These are phyloP conservation scores for Xylaria cubensis DNA, from an alignment of 495 filamentous ascomycete species.

Conservation along the genomic window DNA sequence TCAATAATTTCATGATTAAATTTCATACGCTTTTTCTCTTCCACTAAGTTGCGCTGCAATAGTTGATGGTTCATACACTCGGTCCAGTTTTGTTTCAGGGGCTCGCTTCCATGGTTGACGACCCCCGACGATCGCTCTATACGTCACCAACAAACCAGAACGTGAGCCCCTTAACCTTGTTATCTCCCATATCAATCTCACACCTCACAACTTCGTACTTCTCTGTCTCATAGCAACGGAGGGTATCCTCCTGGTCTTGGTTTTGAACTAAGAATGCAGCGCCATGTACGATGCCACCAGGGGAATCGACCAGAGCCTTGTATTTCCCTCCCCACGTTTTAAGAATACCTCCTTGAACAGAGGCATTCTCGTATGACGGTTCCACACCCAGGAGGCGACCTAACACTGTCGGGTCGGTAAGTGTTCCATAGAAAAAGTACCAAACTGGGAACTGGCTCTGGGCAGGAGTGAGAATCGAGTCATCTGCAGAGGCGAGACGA, in stretches of 20 bases:
- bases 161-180: background rate
- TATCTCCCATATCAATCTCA: background rate
- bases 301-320: background rate
- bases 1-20: too few relatives aligned
- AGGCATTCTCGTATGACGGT: background rate
- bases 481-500: background rate
- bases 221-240: background rate
- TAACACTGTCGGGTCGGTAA: background rate
- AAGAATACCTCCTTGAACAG: background rate
- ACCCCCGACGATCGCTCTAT: background rate
- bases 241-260: background rate
- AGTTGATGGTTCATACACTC: too few relatives aligned
- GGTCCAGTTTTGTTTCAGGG: background rate
- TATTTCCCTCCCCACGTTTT: background rate
- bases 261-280: background rate
- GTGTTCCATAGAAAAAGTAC: slow-evolving; percentile 11
- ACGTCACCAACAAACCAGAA: background rate
- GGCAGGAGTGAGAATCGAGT: background rate
- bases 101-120: background rate
- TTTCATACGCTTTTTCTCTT: too few relatives aligned
- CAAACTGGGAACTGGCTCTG: background rate
- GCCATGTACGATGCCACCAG: background rate
- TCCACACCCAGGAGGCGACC: background rate
- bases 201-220: slow-evolving; percentile 1
- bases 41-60: too few relatives aligned